A percentile compares a stretch with the other conserved stretches of the same genome.
Evolutionary conservation across 257 asterid species (phyloP).

Genomic region (Craterostigma plantagineum): DNA sequence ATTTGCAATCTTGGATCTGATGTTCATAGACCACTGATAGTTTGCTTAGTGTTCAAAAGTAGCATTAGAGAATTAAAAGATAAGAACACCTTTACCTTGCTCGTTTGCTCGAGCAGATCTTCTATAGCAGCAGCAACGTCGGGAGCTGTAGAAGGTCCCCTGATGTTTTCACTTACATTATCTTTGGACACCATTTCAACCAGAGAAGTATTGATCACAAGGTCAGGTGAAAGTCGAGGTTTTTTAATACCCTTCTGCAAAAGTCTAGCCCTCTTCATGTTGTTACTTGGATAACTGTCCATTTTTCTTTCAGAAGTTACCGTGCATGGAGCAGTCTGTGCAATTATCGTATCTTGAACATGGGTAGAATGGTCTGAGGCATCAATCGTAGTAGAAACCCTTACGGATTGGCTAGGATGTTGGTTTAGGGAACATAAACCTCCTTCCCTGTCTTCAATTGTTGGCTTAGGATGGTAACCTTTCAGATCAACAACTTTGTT

Average conservation of each 20-base stretch:
- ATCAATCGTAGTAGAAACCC: slow-evolving; percentile 26
- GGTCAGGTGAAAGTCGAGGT: slow-evolving; percentile 10
- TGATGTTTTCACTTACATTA: slow-evolving; percentile 18
- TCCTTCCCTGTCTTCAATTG: slow-evolving; percentile 47
- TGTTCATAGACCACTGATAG: slow-evolving; percentile 13
- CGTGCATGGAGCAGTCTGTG: slow-evolving; percentile 16
- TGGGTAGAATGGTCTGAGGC: slow-evolving; percentile 34
- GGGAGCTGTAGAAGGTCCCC: slow-evolving; percentile 33
- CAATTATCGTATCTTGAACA: slow-evolving; percentile 21
- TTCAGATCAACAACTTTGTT: slow-evolving; percentile 51
- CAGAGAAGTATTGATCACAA: slow-evolving; percentile 10
- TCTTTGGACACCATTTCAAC: slow-evolving; percentile 15
- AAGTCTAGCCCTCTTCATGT: slow-evolving; percentile 38
- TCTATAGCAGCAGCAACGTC: slow-evolving; percentile 89
- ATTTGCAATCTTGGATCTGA: slow-evolving; percentile 63
- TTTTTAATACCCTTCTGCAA: slow-evolving; percentile 18
- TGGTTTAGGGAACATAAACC: slow-evolving; percentile 54
- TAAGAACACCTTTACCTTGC: slow-evolving; percentile 39
- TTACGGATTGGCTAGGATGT: slow-evolving; percentile 48
- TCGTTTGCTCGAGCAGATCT: slow-evolving; percentile 81
- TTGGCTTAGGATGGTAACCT: slow-evolving; percentile 46
- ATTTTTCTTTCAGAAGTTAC: slow-evolving; percentile 14
- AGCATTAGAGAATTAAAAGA: slow-evolving; percentile 9
- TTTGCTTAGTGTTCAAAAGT: slow-evolving; percentile 10
- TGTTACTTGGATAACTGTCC: slow-evolving; percentile 14